Base-by-base conservation (phyloP, 768 basidiomycete species). In the Leccinum ochraceum region DNA sequence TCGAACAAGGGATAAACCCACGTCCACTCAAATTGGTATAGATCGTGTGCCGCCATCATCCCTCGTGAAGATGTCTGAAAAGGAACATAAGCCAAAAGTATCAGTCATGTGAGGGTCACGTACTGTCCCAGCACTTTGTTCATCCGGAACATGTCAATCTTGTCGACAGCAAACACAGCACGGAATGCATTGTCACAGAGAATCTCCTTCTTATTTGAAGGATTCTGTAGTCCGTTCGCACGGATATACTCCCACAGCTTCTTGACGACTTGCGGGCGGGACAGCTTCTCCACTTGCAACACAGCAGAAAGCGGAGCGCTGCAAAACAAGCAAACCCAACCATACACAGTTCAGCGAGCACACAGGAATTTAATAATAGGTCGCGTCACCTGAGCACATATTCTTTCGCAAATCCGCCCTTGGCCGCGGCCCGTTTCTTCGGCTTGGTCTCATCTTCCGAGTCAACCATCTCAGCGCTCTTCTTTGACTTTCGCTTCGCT, bases 131-230 rank as follows among this genome's bases (percentile, higher is more conserved):
- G 77, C 28, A 89, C 82, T 75, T 95, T 94, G 81, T 95, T 96
- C 94, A 96, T 96, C 65, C 81, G 86, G 78, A 96, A 95, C 93
- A 95, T 95, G 75, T 92, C 86, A 59, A 97, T 85, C 72, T 86
- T 90, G 64, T 93, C 90, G 13, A 84, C 82, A 59, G 82, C 83
- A 73, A 98, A 96, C 22, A 96, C 83, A 6, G 87, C 84, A 67
- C 81, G 82, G 66, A 97, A 71, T 17, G 74, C 78, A 17, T 81
- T 78, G 73, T 98, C 94, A 69, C 94, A 95, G 2, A 94, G 64
- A 62, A 98, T 97, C 72, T 92, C 92, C 58, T 86, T 85, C 75
- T 81, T 89, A 74, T 96, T 92, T 1, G 70, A 73, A 6, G 93
- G 92, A 70, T 98, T 95, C 76, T 98, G 94, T 50, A 95, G 79